Evolutionary conservation across 441 rosid species (phyloP).

Genomic region (Arabidopsis lyrata): DNA sequence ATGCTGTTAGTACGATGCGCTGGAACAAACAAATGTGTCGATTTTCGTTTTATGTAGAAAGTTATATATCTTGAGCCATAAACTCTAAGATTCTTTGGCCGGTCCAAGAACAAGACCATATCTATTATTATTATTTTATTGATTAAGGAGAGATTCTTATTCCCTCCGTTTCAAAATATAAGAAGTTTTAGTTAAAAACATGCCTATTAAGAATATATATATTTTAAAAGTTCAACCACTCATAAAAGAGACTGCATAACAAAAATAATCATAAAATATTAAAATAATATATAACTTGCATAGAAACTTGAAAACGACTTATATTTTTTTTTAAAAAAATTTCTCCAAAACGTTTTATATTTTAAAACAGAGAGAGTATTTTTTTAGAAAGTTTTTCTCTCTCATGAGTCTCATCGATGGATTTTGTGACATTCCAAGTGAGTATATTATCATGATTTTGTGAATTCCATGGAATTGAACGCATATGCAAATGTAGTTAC

Average conservation of each 20-base stretch:
- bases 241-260: no score
- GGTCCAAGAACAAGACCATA: conserved; percentile 26
- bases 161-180: no score
- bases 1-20: conserved; percentile 21
- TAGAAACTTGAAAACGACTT: no score
- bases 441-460: conserved; percentile 10
- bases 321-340: no score
- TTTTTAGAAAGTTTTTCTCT: neutral
- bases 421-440: conserved; percentile 17
- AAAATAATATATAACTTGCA: no score
- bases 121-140: conserved; percentile 7
- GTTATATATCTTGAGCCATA: conserved; percentile 43
- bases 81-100: conserved; percentile 37
- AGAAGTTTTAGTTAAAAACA: no score
- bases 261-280: no score
- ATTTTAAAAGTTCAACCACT: no score
- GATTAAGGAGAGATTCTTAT: conserved; percentile 17
- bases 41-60: conserved; percentile 30
- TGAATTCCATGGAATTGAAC: neutral
- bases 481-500: neutral
- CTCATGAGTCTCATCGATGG: neutral
- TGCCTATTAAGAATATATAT: no score
- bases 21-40: conserved; percentile 32
- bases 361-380: no score
- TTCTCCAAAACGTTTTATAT: no score